Evolutionary conservation across 2,329 filamentous ascomycete species (phyloP).

Genomic region (Cladophialophora immunda): DNA sequence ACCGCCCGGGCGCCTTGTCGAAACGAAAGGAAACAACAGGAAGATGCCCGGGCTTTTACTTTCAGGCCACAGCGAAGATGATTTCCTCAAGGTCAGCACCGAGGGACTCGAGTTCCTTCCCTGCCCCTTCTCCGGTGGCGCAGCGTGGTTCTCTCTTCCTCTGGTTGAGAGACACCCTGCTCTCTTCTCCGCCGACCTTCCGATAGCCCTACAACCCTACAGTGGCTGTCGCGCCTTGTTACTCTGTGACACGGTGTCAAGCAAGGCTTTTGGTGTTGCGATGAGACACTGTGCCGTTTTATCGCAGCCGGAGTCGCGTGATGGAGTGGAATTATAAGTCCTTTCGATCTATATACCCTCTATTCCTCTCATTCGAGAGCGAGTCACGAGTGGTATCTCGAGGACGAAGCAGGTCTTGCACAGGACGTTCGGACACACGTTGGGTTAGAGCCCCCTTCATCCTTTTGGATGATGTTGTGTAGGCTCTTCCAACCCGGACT

Average conservation of each 20-base stretch:
- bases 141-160: slow-evolving; percentile 30
- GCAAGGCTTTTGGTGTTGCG: slow-evolving; percentile 33
- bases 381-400: slow-evolving; percentile 36
- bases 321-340: slow-evolving; percentile 44
- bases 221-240: slow-evolving; percentile 35
- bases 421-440: slow-evolving; percentile 27
- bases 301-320: slow-evolving; percentile 43
- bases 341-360: slow-evolving; percentile 38
- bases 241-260: slow-evolving; percentile 30
- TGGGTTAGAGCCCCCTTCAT: slow-evolving; percentile 35
- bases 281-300: slow-evolving; percentile 33
- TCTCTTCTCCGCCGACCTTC: slow-evolving; percentile 34
- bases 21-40: slow-evolving; percentile 8
- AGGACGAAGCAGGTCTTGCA: slow-evolving; percentile 41
- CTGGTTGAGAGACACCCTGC: slow-evolving; percentile 21
- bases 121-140: slow-evolving; percentile 42
- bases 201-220: slow-evolving; percentile 35
- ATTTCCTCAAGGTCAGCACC: slow-evolving; percentile 29
- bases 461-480: slow-evolving; percentile 26
- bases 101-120: slow-evolving; percentile 43
- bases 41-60: slow-evolving; percentile 12
- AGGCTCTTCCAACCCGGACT: slow-evolving; percentile 30
- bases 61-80: slow-evolving; percentile 2
- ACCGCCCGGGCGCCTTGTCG: slow-evolving; percentile 10
- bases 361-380: not conserved